phyloP scores from a whole-genome alignment of 108 stramenopile genomes.

The Chaetoceros muelleri region DNA sequence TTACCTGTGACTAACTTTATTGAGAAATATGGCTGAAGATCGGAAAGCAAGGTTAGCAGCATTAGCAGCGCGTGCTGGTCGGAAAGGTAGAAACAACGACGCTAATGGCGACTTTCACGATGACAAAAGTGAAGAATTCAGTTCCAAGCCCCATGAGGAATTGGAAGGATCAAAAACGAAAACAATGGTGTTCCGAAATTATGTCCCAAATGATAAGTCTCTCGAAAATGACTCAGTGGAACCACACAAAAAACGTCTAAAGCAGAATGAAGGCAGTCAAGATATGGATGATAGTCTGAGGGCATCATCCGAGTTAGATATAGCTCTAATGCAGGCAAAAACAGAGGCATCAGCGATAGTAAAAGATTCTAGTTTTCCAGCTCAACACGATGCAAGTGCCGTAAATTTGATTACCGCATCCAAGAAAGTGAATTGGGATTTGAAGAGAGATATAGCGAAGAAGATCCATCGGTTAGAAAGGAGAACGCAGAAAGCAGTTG shows the following conservation, averaged over 20 bases:
- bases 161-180: conserved; percentile 7
- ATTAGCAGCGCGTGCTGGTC: conserved; percentile 58
- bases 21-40: conserved; percentile 43
- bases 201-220: conserved; percentile 45
- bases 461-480: conserved; percentile 64
- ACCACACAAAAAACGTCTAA: conserved; percentile 18
- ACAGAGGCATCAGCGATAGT: conserved; percentile 17
- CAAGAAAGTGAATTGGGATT: conserved; percentile 81
- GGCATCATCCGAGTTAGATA: conserved; percentile 40
- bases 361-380: neutral
- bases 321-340: conserved; percentile 43
- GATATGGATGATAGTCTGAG: conserved; percentile 7
- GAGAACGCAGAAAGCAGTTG: conserved; percentile 68
- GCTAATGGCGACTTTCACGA: neutral
- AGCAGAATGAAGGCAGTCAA: conserved; percentile 5
- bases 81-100: conserved; percentile 12
- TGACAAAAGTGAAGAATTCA: conserved; percentile 5
- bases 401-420: conserved; percentile 15
- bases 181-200: conserved; percentile 43
- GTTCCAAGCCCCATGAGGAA: neutral
- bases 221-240: conserved; percentile 8
- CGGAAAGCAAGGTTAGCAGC: conserved; percentile 68
- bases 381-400: neutral
- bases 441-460: conserved; percentile 62
- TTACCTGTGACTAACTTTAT: no score